phyloP scores from a whole-genome alignment of 1,139 yeast species.

The Kodamaea arcana region DNA sequence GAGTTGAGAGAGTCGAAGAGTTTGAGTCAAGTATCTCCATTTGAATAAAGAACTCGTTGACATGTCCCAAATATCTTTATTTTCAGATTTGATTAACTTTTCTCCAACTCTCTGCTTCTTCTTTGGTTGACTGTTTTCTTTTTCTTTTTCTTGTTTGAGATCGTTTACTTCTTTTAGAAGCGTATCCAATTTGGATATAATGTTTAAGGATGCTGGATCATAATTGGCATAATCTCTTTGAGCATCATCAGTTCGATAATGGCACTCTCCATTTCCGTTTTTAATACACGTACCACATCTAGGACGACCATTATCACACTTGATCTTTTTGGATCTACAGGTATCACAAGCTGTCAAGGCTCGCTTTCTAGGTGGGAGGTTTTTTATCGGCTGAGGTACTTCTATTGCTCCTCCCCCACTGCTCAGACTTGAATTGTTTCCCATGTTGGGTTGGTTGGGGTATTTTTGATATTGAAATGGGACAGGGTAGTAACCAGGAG shows the following conservation, averaged over 20 bases:
- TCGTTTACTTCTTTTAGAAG: constrained; percentile 25
- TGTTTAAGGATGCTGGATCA: constrained; percentile 26
- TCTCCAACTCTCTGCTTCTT: constrained; percentile 3
- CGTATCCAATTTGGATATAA: constrained; percentile 28
- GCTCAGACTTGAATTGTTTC: not conserved
- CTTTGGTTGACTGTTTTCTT: not conserved
- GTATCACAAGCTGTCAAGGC: constrained; percentile 47
- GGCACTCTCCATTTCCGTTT: constrained; percentile 29
- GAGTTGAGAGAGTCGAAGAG: constrained; percentile 14
- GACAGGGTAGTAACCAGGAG: not conserved
- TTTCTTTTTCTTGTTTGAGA: constrained; percentile 4
- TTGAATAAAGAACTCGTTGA: constrained; percentile 32
- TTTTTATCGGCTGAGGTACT: not conserved
- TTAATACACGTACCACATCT: constrained; percentile 46
- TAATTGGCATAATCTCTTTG: constrained; percentile 20
- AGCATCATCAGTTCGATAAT: constrained; percentile 29
- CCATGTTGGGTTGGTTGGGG: not conserved
- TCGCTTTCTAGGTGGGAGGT: constrained; percentile 25
- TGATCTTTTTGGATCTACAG: constrained; percentile 44
- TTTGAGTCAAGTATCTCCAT: constrained; percentile 29
- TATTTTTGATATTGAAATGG: not conserved
- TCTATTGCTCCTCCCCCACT: not conserved
- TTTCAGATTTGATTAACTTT: not conserved
- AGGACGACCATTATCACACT: constrained; percentile 52
- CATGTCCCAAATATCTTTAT: constrained; percentile 35